Conservation (phyloP, 2,329 filamentous ascomycete species). For the Botrytis tulipae region DNA sequence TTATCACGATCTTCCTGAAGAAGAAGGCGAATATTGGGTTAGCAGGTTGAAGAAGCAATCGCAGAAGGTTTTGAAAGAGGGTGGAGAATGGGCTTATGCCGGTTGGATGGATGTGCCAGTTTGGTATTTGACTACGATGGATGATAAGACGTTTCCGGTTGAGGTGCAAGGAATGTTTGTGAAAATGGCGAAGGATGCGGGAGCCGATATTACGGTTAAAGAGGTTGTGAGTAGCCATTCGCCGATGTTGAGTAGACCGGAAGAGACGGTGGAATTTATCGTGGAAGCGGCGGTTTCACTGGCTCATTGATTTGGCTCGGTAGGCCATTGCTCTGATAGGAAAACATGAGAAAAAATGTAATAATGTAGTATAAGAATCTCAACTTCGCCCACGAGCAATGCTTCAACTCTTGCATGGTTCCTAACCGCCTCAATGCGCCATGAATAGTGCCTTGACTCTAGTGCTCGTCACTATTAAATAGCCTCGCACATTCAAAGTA, state of each 20-base stretch:
- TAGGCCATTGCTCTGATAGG: background rate
- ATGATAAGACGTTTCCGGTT: conserved; percentile 43
- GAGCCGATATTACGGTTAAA: conserved; percentile 38
- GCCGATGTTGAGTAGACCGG: conserved; percentile 45
- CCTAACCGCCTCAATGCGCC: too few species aligned
- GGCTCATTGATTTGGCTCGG: background rate
- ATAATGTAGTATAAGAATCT: background rate
- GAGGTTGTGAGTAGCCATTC: conserved; percentile 45
- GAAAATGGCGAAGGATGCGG: conserved; percentile 41
- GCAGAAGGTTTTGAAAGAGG: conserved; percentile 44
- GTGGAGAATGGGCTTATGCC: conserved; percentile 37
- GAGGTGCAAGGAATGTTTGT: conserved; percentile 41
- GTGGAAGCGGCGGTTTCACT: conserved; percentile 41
- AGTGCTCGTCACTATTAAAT: background rate
- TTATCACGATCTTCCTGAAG: conserved; percentile 46
- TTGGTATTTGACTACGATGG: conserved; percentile 42
- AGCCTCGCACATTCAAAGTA: background rate
- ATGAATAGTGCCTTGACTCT: background rate
- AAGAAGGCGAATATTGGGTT: conserved; percentile 44
- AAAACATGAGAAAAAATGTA: background rate
- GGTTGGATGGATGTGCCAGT: conserved; percentile 36
- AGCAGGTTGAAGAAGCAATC: conserved; percentile 42
- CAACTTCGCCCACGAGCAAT: background rate
- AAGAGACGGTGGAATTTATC: conserved; percentile 41
- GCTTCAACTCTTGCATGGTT: too few species aligned